phyloP scores from a whole-genome alignment of 352 stramenopile species.

The Phytopythium ostracodes region DNA sequence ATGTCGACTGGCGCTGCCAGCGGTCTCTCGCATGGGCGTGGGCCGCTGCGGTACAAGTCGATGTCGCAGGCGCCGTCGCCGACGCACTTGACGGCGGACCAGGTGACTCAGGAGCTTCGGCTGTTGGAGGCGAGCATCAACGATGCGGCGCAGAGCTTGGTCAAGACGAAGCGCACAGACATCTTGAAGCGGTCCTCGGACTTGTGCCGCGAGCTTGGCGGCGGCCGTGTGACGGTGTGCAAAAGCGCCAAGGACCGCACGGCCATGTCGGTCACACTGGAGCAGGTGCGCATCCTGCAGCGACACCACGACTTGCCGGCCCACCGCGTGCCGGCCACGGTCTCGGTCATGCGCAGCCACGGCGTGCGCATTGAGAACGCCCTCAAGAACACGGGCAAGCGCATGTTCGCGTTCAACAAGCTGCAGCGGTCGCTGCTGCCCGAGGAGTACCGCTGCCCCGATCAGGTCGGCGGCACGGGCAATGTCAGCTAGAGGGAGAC shows the following conservation, averaged over 20 bases:
- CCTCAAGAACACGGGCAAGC: slow-evolving; percentile 88
- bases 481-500: slow-evolving; percentile 66
- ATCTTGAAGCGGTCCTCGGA: slow-evolving; percentile 81
- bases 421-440: slow-evolving; percentile 83
- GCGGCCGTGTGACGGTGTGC: slow-evolving; percentile 93
- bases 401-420: slow-evolving; percentile 87
- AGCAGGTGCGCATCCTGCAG: slow-evolving; percentile 89
- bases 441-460: slow-evolving; percentile 82
- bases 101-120: slow-evolving; percentile 65
- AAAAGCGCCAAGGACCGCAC: slow-evolving; percentile 98
- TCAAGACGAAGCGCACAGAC: slow-evolving; percentile 84
- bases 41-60: slow-evolving; percentile 46
- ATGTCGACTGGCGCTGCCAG: slow-evolving; percentile 32
- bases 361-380: slow-evolving; percentile 87
- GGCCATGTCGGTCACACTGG: slow-evolving; percentile 96
- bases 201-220: slow-evolving; percentile 83
- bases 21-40: slow-evolving; percentile 22
- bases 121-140: slow-evolving; percentile 61
- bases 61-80: slow-evolving; percentile 46
- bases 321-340: slow-evolving; percentile 71
- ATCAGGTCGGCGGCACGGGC: slow-evolving; percentile 76
- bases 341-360: slow-evolving; percentile 85
- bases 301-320: slow-evolving; percentile 75
- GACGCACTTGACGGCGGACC: slow-evolving; percentile 63
- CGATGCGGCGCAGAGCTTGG: slow-evolving; percentile 75